Percentiles rank a stretch among this genome's conserved stretches.
Evolutionary conservation across 2,329 filamentous ascomycete genomes (phyloP).

Genomic region (Ophioceras dolichostomum): DNA sequence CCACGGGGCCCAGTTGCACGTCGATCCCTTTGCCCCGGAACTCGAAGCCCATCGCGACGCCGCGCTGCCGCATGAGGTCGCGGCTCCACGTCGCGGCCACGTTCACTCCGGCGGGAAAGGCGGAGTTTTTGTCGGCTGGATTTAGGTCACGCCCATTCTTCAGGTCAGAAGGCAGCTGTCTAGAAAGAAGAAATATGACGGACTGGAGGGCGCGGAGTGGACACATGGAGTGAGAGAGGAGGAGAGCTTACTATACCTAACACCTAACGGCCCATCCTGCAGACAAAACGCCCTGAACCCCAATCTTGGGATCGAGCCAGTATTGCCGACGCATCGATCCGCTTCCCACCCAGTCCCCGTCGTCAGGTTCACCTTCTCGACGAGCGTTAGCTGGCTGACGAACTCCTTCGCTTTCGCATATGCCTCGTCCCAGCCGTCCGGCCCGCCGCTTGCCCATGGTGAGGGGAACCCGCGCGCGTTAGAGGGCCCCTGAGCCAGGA

Average conservation of each 20-base stretch:
- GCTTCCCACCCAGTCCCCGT: slow-evolving; percentile 51
- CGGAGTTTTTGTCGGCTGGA: slow-evolving; percentile 49
- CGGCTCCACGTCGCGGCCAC: slow-evolving; percentile 64
- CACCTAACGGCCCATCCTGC: slow-evolving; percentile 59
- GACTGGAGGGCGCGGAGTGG: too few relatives aligned
- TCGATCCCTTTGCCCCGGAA: slow-evolving; percentile 63
- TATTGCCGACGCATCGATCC: slow-evolving; percentile 22
- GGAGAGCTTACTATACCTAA: slow-evolving; percentile 37
- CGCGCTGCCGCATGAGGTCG: slow-evolving; percentile 51
- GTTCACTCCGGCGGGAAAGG: slow-evolving; percentile 60
- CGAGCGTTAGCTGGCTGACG: slow-evolving; percentile 53
- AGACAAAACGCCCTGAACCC: slow-evolving; percentile 50
- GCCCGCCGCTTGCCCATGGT: not conserved
- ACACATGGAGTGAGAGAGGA: not conserved
- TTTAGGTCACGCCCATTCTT: too few relatives aligned
- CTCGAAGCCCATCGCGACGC: slow-evolving; percentile 59
- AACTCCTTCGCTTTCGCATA: slow-evolving; percentile 53
- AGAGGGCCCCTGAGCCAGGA: too few relatives aligned
- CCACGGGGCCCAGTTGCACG: slow-evolving; percentile 49
- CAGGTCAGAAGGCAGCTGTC: not conserved
- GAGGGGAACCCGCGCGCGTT: not conserved
- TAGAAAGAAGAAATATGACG: too few relatives aligned
- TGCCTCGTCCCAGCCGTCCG: slow-evolving; percentile 42
- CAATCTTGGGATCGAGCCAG: slow-evolving; percentile 37
- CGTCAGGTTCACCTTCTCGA: slow-evolving; percentile 67